Conservation (phyloP, 495 filamentous ascomycete species). For the Xylaria castorea region DNA sequence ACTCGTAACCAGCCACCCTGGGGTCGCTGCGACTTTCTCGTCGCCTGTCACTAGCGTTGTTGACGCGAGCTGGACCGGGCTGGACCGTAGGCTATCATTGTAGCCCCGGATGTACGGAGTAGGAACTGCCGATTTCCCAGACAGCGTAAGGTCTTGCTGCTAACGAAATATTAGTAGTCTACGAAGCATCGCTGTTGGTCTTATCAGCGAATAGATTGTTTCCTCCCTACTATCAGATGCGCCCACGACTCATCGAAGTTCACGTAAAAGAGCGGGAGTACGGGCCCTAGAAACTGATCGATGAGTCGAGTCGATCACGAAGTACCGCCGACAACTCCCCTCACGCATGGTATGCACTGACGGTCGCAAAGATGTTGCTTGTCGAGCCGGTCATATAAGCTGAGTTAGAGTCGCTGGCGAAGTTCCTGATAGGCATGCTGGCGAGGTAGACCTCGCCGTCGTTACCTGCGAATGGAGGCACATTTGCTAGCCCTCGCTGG, state of each 20-base stretch:
- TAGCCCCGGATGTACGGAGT: background rate
- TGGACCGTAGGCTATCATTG: background rate
- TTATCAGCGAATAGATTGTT: background rate
- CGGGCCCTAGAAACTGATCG: background rate
- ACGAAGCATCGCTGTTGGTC: background rate
- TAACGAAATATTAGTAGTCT: background rate
- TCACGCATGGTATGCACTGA: background rate
- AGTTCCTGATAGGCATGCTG: background rate
- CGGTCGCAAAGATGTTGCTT: background rate
- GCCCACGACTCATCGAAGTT: background rate
- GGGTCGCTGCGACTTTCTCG: background rate
- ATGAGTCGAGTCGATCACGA: background rate
- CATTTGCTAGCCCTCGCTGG: background rate
- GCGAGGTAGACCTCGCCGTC: background rate
- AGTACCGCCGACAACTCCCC: background rate
- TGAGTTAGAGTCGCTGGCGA: background rate
- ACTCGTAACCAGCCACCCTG: background rate
- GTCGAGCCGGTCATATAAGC: background rate
- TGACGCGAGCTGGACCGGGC: background rate
- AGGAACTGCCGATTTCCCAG: background rate
- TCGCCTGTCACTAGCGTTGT: background rate
- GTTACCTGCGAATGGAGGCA: background rate
- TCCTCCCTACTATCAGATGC: background rate
- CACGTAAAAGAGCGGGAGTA: background rate
- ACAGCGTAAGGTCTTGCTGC: background rate